Conservation (phyloP, 2,329 filamentous ascomycete species). For the Colletotrichum magnum region DNA sequence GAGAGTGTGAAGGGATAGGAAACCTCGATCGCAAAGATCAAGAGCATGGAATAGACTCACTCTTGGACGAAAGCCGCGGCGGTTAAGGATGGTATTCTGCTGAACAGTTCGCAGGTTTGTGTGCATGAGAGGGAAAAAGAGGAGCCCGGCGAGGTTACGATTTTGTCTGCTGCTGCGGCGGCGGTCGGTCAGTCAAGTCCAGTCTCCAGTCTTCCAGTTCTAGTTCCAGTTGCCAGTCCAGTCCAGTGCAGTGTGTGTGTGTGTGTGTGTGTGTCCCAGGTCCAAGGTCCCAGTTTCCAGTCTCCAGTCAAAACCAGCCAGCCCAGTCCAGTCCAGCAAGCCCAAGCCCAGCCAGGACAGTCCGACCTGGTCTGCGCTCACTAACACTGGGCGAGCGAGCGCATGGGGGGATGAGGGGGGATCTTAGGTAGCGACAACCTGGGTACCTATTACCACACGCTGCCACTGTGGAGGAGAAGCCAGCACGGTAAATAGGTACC, state of each 20-base stretch:
- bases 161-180: constrained; percentile 51
- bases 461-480: constrained; percentile 14
- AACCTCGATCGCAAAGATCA: constrained; percentile 54
- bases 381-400: constrained; percentile 17
- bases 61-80: constrained; percentile 50
- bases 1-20: constrained; percentile 44
- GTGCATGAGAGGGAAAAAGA: constrained; percentile 59
- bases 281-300: constrained; percentile 10
- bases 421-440: not conserved
- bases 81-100: constrained; percentile 52
- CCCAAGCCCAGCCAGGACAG: too few species aligned
- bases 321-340: not conserved
- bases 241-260: not conserved
- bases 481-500: not conserved
- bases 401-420: not conserved
- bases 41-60: constrained; percentile 55
- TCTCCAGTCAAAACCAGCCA: constrained; percentile 3
- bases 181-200: constrained; percentile 42
- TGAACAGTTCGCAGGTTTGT: constrained; percentile 53
- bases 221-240: constrained; percentile 5
- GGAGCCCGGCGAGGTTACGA: constrained; percentile 57
- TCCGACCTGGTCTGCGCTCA: constrained; percentile 22
- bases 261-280: not conserved
- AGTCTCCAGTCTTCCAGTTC: constrained; percentile 15
- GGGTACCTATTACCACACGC: not conserved